Evolutionary conservation across 2,329 filamentous ascomycete genomes (phyloP), one percentile per base, ranked within the genome.

Genomic region (Ophiostoma himal-ulmi): DNA sequence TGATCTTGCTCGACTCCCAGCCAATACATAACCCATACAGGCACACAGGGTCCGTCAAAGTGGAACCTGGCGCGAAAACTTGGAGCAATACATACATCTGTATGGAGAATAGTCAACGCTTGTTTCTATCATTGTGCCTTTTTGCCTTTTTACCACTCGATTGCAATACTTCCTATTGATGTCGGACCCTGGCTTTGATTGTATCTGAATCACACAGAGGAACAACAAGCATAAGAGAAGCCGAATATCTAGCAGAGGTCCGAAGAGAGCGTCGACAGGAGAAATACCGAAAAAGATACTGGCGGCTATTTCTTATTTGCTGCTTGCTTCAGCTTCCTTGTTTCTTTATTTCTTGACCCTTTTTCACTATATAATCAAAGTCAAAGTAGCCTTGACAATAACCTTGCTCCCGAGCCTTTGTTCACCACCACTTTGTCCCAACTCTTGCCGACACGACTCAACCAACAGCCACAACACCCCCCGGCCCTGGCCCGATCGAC

Each of bases 11-110:
- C 7, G 34, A 36, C 26, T 39, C 60, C 34, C 30, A 30, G 60
- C 60, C 60, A 64, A 37, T 64, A 64, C 60, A 64, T 64, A 39
- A 64, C 60, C n/a, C 52, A 57, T 57, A 57, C 52, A 57, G 11
- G 52, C 52, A 57, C 52, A 64, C 60, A 39, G 3, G 60, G 26
- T 10, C 17, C 5, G 30, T 36, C 60, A 64, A 64, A 64, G 34
- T 64, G 60, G 34, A 22, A 39, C 34, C 30, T 64, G 60, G 52
- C 52, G 22, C n/a, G 14, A 62, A 62, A 62, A 62, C 7, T 26
- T 6, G 8, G 22, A 7, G 26, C 26, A 30, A 34, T 34, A 14
- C n/a, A 54, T 7, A 22, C 17, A 22, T 8, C 41, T 20, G 14
- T 7, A 48, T 48, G 44, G 14, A 17, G 44, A n/a, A 17, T 17